Conservation (phyloP, 148 eudicot genomes). For the Hydrangea macrophylla region DNA sequence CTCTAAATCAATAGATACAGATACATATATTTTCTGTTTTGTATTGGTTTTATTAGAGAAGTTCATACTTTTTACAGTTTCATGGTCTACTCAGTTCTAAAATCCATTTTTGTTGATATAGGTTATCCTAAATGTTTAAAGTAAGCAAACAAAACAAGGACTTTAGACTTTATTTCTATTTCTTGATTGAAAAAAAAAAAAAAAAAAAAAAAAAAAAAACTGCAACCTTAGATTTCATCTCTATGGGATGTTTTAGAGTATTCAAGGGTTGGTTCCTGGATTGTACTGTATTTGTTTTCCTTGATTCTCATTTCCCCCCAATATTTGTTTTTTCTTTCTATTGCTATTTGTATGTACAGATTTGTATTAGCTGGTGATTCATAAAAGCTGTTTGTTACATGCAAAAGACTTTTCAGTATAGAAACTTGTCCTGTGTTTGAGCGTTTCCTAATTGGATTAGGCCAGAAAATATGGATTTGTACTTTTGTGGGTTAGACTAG, state of each 20-base stretch:
- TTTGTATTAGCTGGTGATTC: not conserved
- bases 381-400: not conserved
- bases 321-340: not conserved
- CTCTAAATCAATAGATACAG: not conserved
- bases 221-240: not conserved
- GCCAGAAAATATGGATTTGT: not conserved
- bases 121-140: not conserved
- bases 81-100: not conserved
- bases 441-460: slow-evolving; percentile 4
- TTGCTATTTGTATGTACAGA: slow-evolving; percentile 1
- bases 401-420: not conserved
- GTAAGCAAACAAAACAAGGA: not conserved
- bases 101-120: not conserved
- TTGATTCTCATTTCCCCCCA: not conserved
- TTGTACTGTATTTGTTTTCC: slow-evolving; percentile 1
- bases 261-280: not conserved
- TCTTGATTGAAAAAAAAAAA: not conserved
- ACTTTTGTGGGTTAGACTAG: no score
- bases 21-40: not conserved
- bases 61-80: not conserved
- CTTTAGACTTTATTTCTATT: not conserved
- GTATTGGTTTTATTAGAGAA: not conserved
- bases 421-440: slow-evolving; percentile 6
- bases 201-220: no score
- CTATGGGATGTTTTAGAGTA: not conserved